Evolutionary conservation across 148 eudicot species (phyloP).

Genomic region (Polygonum maritimum): DNA sequence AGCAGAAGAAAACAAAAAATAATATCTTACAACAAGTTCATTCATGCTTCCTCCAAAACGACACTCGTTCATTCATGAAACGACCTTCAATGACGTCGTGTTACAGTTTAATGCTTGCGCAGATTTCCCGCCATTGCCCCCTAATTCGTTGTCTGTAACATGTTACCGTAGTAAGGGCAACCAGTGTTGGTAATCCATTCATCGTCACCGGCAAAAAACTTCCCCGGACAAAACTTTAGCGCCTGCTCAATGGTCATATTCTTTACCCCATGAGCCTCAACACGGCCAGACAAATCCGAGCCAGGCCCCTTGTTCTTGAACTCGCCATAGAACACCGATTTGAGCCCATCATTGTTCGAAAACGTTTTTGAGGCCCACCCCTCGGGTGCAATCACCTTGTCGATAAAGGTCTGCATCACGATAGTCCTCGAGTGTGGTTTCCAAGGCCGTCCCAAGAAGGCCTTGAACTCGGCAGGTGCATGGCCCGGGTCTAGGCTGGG

Average conservation of each 20-base stretch:
- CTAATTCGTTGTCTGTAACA: background rate
- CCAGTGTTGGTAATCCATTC: conserved; percentile 31
- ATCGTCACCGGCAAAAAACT: conserved; percentile 25
- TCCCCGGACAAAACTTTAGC: conserved; percentile 22
- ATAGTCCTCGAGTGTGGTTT: conserved; percentile 43
- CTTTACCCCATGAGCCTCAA: conserved; percentile 43
- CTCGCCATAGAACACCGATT: conserved; percentile 39
- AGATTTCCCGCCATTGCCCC: background rate
- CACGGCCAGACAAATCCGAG: conserved; percentile 22
- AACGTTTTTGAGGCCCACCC: conserved; percentile 27
- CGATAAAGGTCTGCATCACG: conserved; percentile 36
- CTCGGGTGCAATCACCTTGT: conserved; percentile 26
- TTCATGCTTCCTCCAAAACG: background rate
- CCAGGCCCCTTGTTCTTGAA: conserved; percentile 47
- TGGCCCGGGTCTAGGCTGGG: conserved; percentile 14
- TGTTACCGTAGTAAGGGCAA: conserved; percentile 17
- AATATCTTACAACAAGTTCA: background rate
- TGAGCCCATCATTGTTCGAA: conserved; percentile 23
- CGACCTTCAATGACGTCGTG: background rate
- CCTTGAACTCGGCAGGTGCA: conserved; percentile 9
- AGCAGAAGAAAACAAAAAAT: background rate
- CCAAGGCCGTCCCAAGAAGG: conserved; percentile 55
- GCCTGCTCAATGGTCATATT: conserved; percentile 26
- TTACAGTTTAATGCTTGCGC: background rate
- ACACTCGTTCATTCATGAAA: background rate